Conservation (phyloP, 768 basidiomycete genomes). For the Suillus occidentalis region DNA sequence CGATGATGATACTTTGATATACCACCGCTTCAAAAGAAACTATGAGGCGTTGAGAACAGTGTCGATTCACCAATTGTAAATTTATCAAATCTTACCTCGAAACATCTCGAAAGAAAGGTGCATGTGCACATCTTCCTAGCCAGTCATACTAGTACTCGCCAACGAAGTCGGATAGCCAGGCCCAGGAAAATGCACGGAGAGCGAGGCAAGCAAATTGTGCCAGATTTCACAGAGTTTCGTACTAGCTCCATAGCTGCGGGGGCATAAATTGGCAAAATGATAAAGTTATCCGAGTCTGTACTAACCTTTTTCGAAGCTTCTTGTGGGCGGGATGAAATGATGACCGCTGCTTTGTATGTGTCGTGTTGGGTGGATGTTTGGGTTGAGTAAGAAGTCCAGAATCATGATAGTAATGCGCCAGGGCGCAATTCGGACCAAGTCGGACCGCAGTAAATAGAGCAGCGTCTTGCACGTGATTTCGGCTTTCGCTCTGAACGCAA, state of each 20-base stretch:
- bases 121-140: neutral
- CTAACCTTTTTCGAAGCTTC: neutral
- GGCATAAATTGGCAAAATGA: neutral
- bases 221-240: neutral
- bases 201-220: neutral
- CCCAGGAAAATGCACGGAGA: neutral
- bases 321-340: neutral
- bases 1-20: neutral
- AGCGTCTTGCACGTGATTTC: constrained; percentile 10
- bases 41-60: neutral
- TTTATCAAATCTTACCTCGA: neutral
- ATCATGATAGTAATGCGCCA: neutral
- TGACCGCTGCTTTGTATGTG: neutral
- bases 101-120: neutral
- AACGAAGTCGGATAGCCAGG: neutral
- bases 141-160: neutral
- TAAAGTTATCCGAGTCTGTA: neutral
- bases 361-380: neutral
- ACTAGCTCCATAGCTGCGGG: neutral
- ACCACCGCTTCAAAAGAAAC: neutral
- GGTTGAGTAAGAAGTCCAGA: neutral
- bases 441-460: too few relatives aligned
- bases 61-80: neutral
- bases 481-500: neutral
- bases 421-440: too few relatives aligned